Evolutionary conservation across 805 yeast species (phyloP), one percentile per base, ranked within the genome.

Genomic region (Saccharomycopsis sp.): DNA sequence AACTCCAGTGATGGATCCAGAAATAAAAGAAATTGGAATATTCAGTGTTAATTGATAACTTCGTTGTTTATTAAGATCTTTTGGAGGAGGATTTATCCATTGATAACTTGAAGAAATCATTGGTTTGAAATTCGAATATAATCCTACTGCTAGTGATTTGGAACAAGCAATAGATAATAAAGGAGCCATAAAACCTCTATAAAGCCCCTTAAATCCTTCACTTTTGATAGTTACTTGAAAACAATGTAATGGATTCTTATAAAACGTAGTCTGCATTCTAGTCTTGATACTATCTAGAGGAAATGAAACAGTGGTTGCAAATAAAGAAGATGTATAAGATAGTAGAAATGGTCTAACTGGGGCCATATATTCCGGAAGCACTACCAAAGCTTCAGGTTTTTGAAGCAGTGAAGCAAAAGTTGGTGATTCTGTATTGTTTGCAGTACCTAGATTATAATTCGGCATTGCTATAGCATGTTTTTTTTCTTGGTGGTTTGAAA

Each of bases 231-330:
- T 79, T 34, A 67, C 60, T 27, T 53, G 52, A 15, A 79, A 61
- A 53, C 94, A 83, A 41, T 73, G 74, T 38, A 65, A 55, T 21
- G 78, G 68, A 37, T 72, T 67, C 13, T 62, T 61, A 59, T 74
- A 84, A 40, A 70, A 28, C 52, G 82, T 79, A 0, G 94, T 80
- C 56, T 85, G 95, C 76, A 82, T 77, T 45, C 95, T 64, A 0
- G 94, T 86, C 57, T 85, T 85, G 44, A 86, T 66, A n/a, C 92
- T 79, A 55, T 85, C 95, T 37, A 85, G 58, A 1, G 95, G 95
- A 52, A 77, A 85, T 15, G 92, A 94, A n/a, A 76, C 68, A 3
- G 74, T 63, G 1, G 87, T 79, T 15, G 87, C 69, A 10, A 70
- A 57, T 32, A 79, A 57, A 0, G 87, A 77, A 2, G 88, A 63